A percentile compares a stretch with the other conserved stretches of the same genome.
These are phyloP conservation scores for Claviceps arundinis DNA, from an alignment of 2,329 filamentous ascomycete genomes.

Conservation along the genomic window DNA sequence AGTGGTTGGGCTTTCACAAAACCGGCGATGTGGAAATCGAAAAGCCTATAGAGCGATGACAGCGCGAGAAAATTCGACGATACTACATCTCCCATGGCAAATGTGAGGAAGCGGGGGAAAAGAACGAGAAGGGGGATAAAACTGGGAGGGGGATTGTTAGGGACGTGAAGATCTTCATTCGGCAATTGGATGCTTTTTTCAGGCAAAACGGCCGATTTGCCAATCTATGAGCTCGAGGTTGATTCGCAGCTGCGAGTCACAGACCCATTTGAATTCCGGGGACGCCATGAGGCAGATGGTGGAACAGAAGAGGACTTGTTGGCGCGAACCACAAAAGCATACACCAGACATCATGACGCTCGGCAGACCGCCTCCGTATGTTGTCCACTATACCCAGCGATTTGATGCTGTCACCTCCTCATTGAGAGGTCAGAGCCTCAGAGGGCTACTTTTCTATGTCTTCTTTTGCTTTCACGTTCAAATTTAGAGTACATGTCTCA, in stretches of 20 bases:
- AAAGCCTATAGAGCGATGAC: conserved; percentile 14
- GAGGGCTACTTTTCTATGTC: background rate
- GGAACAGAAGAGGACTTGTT: background rate
- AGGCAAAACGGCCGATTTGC: background rate
- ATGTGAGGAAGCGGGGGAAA: background rate
- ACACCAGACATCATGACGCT: background rate
- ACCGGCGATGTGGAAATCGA: conserved; percentile 11
- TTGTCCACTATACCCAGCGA: background rate
- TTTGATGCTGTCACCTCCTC: background rate
- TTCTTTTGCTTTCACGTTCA: background rate
- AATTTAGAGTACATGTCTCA: background rate
- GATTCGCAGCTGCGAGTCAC: background rate
- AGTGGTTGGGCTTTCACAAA: conserved; percentile 57
- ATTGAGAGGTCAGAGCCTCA: background rate
- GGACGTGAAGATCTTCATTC: too few relatives aligned
- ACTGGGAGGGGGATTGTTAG: too few relatives aligned
- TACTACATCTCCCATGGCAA: background rate
- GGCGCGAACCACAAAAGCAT: background rate
- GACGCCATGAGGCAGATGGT: background rate
- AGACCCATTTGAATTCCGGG: background rate
- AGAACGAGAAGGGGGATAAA: background rate
- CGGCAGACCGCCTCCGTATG: background rate
- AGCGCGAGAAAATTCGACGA: too few relatives aligned
- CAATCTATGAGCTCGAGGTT: background rate
- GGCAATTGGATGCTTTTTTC: background rate